Evolutionary conservation across 2,329 filamentous ascomycete species (phyloP), one percentile per base, ranked within the genome.

Genomic region (Ceratocystiopsis minuta): DNA sequence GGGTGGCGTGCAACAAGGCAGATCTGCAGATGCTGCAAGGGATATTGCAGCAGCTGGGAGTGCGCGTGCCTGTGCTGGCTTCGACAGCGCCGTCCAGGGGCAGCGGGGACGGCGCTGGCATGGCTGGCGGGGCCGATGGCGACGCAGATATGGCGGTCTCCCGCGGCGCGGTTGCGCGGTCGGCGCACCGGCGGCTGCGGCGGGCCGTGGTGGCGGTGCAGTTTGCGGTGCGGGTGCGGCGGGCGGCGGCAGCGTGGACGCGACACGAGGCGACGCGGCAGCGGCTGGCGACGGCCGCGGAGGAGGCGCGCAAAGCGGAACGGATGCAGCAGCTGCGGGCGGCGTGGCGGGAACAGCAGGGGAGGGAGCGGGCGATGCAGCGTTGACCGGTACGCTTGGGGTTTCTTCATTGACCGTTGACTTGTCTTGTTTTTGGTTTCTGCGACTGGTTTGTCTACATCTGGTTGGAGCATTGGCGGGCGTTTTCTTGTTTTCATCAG

Each of bases 1-100:
- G 85, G 52, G 80, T 85, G 54, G 79, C 84, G 63, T 96, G 87
- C 64, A 98, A 96, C 65, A 80, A 88, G 59, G 81, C 84, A 46
- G 85, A 96, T 57, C 76, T 96, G 45, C 75, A 78, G 41, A 80
- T 95, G 55, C 77, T 96, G 48, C 74, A 80, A 51, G 72, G 81
- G 51, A 93, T 95, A 67, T 84, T 82, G 48, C 74, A 83, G 42
- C 55, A 64, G 28, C 56, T 66, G 24, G 63, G 63, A 40, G 54
- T 63, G 45, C 54, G 56, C 40, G 41, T 46, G 36, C 45, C 45
- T 7, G 42, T 38, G 3, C 41, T 39, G 18, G 37, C 28, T 17
- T 45, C 44, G 16, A n/a, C 36, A 11, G 17, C 36, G 24, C 9
- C 24, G 7, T 10, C 4, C n/a, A n/a, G n/a, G 24, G 24, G 9